These are phyloP conservation scores for Cryptococcus sp. DNA, from an alignment of 1,284 basidiomycete species.

Conservation along the genomic window DNA sequence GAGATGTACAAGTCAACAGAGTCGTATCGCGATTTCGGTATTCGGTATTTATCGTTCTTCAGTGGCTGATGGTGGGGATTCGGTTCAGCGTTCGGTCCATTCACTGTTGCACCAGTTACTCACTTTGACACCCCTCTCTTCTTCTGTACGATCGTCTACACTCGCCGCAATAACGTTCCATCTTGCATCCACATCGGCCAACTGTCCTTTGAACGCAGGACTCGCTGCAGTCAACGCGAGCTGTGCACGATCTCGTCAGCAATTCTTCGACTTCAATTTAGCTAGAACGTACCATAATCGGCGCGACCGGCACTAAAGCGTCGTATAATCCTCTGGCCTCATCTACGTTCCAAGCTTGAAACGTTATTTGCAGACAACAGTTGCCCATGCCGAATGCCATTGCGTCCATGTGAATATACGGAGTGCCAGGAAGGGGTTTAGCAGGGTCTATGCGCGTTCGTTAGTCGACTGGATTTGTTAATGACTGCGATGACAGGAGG, in stretches of 20 bases:
- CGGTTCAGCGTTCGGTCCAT: not conserved
- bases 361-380: slow-evolving; percentile 95
- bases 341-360: slow-evolving; percentile 90
- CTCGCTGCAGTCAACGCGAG: slow-evolving; percentile 92
- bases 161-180: slow-evolving; percentile 98
- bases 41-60: slow-evolving; percentile 68
- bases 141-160: slow-evolving; percentile 93
- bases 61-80: slow-evolving; percentile 63
- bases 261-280: not conserved
- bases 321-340: slow-evolving; percentile 95
- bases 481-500: no score
- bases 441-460: slow-evolving; percentile 27
- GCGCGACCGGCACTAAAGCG: slow-evolving; percentile 87
- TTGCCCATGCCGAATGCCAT: slow-evolving; percentile 99
- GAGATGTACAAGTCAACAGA: slow-evolving; percentile 95
- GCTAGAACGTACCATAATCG: slow-evolving; percentile 72
- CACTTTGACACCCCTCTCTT: slow-evolving; percentile 86
- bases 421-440: slow-evolving; percentile 52
- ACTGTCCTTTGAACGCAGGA: slow-evolving; percentile 89
- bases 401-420: slow-evolving; percentile 96
- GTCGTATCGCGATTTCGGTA: slow-evolving; percentile 96
- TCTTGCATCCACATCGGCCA: slow-evolving; percentile 94
- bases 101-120: slow-evolving; percentile 7
- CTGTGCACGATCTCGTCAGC: slow-evolving; percentile 53
- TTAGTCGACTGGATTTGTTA: no score